Conservation (phyloP, 2,329 filamentous ascomycete species). For the Diaporthe humulicola region DNA sequence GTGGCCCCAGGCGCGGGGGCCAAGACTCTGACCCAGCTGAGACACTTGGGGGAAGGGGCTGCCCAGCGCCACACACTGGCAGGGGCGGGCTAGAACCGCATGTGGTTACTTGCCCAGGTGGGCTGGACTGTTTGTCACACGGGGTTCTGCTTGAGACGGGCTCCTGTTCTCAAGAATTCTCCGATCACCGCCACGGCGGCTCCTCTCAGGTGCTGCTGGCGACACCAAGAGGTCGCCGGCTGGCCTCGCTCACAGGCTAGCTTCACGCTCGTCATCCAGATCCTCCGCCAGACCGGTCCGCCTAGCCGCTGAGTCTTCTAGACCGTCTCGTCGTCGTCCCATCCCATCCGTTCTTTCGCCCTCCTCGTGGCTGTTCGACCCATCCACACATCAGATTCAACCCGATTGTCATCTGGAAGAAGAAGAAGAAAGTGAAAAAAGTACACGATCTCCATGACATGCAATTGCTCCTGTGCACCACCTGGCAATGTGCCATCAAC, state of each 20-base stretch:
- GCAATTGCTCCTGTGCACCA: not conserved
- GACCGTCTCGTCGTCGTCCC: not conserved
- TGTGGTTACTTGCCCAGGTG: slow-evolving; percentile 7
- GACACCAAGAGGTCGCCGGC: not conserved
- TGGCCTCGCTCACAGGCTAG: not conserved
- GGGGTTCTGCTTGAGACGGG: slow-evolving; percentile 16
- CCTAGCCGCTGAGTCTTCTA: not conserved
- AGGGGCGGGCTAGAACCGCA: not conserved
- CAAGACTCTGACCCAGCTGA: slow-evolving; percentile 11
- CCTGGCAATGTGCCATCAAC: not conserved
- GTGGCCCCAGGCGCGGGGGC: not conserved
- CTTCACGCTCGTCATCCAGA: not conserved
- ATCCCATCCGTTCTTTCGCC: not conserved
- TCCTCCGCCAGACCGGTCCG: slow-evolving; percentile 19
- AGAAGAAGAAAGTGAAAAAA: not conserved
- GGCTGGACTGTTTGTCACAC: not conserved
- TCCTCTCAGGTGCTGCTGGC: not conserved
- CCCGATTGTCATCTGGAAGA: too few species aligned
- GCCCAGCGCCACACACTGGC: not conserved
- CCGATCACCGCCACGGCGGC: not conserved
- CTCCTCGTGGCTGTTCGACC: not conserved
- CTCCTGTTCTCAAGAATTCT: slow-evolving; percentile 19
- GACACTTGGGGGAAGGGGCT: slow-evolving; percentile 16
- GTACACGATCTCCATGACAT: not conserved
- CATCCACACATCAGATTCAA: too few species aligned